Evolutionary conservation across 1,139 yeast genomes (phyloP), one percentile per base, ranked within the genome.

Genomic region (Taphrina wiesneri): DNA sequence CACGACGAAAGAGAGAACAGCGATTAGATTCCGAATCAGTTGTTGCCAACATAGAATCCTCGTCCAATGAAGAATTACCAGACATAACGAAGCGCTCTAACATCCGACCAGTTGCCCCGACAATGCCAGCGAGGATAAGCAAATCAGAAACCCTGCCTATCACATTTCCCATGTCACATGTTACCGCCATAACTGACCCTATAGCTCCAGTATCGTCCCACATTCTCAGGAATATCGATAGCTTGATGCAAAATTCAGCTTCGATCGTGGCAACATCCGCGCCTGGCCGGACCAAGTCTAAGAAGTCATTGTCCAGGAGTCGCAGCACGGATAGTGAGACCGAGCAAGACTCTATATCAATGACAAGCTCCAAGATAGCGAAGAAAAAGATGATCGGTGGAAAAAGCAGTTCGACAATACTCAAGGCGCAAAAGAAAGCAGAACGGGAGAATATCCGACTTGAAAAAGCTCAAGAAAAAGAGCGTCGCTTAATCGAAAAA

Each of bases 391-490:
- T 21, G 28, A 19, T 2, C 11, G 49, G 15, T n/a, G n/a, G 7
- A 3, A 7, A 45, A 45, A 45, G n/a, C n/a, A 21, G n/a, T 9
- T 26, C 49, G 3, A 9, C 28, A 21, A 11, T 11, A 11, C 36
- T 21, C 25, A 56, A 45, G 23, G 32, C 13, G n/a, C 53, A 26
- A 30, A 62, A 62, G 51, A 45, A 49, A 30, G 51, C 45, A 36
- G 67, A 63, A n/a, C 57, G 52, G 17, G 45, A 51, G 21, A 46
- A 36, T 7, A 54, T 53, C 28, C 60, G 65, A 53, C 69, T 63
- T 34, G 54, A 9, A 1, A 63, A 32, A 36, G 64, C 52, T 9
- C 52, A 25, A 52, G 67, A 45, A 46, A 60, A 28, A 56, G 67
- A 45, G 51, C 43, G 63, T 43, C 28, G 63, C 47, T 25, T 41